Evolutionary conservation across 2,329 filamentous ascomycete genomes (phyloP).

Genomic region (Aspergillus phoenicis): DNA sequence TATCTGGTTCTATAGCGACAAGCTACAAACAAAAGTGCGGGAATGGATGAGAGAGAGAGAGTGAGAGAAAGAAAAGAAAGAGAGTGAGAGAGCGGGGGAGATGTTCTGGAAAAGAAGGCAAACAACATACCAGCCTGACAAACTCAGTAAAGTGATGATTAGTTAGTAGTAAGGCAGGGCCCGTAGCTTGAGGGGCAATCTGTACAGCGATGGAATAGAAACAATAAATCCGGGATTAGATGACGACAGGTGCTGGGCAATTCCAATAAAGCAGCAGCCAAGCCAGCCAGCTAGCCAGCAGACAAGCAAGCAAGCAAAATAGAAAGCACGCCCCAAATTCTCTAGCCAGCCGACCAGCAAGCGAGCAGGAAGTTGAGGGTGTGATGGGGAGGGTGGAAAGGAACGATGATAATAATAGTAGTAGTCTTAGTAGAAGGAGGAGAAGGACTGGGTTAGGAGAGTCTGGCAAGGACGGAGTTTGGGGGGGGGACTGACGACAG

Average conservation of each 20-base stretch:
- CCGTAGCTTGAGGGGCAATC: not conserved
- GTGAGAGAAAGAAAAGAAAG: slow-evolving; percentile 17
- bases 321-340: not conserved
- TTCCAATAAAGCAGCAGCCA: slow-evolving; percentile 1
- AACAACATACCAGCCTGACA: slow-evolving; percentile 7
- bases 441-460: too few relatives aligned
- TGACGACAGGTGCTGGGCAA: not conserved
- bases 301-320: not conserved
- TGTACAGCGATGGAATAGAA: not conserved
- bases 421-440: not conserved
- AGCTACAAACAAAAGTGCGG: not conserved
- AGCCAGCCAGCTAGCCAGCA: not conserved
- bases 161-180: not conserved
- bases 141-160: not conserved
- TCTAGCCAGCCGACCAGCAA: slow-evolving; percentile 5
- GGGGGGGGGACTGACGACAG: slow-evolving; percentile 8
- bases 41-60: slow-evolving; percentile 17
- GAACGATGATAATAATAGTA: not conserved
- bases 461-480: not conserved
- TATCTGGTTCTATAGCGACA: slow-evolving; percentile 22
- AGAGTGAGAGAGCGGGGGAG: not conserved
- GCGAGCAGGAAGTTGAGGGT: not conserved
- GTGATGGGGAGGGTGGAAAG: not conserved
- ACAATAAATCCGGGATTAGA: not conserved
- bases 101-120: not conserved